phyloP scores from a whole-genome alignment of 352 stramenopile genomes.

The Sclerospora graminicola region DNA sequence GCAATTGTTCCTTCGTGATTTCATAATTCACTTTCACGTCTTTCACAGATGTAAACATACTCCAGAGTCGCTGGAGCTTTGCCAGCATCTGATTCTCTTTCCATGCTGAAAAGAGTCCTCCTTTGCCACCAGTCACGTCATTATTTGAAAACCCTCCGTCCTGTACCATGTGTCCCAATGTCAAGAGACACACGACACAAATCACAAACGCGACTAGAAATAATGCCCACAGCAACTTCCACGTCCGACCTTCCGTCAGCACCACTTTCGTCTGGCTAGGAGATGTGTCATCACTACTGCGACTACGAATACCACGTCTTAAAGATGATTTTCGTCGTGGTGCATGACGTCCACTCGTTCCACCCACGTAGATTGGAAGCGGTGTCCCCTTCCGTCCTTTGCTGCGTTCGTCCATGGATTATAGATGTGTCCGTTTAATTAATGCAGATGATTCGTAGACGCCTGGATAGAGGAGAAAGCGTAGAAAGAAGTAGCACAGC shows the following conservation, averaged over 20 bases:
- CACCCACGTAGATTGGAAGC: constrained; percentile 27
- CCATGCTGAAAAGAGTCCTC: constrained; percentile 28
- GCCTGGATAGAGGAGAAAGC: no score
- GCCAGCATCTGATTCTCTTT: constrained; percentile 30
- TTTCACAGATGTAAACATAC: constrained; percentile 28
- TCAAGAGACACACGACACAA: constrained; percentile 43
- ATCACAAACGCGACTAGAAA: constrained; percentile 36
- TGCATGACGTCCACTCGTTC: constrained; percentile 13
- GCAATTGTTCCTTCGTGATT: constrained; percentile 11
- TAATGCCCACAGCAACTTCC: constrained; percentile 35
- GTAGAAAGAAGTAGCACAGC: no score
- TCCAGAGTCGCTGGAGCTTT: constrained; percentile 28
- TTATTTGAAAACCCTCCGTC: constrained; percentile 34
- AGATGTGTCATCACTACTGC: constrained; percentile 11
- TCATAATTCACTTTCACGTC: constrained; percentile 12
- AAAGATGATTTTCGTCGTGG: constrained; percentile 23
- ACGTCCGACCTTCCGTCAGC: constrained; percentile 19
- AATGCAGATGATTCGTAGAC: no score
- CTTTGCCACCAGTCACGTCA: constrained; percentile 15
- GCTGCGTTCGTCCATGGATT: not conserved
- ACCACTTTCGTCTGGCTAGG: constrained; percentile 5
- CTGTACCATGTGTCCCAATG: constrained; percentile 37
- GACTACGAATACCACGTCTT: constrained; percentile 22
- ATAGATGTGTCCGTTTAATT: no score
- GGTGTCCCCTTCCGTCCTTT: constrained; percentile 23